A percentile compares a stretch with the other conserved stretches of the same genome.
Conservation (phyloP, 805 yeast genomes). For the Wickerhamiella kurtzmanii region DNA sequence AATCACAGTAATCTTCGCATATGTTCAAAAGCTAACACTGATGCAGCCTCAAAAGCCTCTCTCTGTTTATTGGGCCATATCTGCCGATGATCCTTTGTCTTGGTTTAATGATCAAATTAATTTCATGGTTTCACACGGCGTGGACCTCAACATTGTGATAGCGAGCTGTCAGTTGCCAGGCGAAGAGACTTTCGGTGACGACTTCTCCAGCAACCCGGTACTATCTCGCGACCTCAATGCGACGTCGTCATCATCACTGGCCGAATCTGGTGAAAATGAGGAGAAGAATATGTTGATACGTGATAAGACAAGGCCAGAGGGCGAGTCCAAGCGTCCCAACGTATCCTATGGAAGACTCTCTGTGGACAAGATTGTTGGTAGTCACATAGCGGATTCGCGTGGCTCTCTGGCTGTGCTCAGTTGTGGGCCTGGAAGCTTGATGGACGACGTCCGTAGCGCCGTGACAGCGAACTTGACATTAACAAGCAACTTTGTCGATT, state of each 20-base stretch:
- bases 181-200: too few species aligned
- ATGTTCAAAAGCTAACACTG: constrained; percentile 27
- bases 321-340: too few species aligned
- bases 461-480: constrained; percentile 32
- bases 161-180: neutral
- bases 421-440: constrained; percentile 52
- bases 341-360: neutral
- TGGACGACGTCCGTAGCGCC: constrained; percentile 40
- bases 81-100: constrained; percentile 1
- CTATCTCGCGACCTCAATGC: too few species aligned
- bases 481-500: constrained; percentile 41
- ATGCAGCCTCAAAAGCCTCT: neutral
- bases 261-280: too few species aligned
- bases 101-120: constrained; percentile 37
- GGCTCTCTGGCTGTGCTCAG: constrained; percentile 41
- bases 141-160: neutral
- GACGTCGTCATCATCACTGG: too few species aligned
- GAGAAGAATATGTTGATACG: too few species aligned
- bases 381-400: neutral
- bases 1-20: constrained; percentile 38
- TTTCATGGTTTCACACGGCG: constrained; percentile 15
- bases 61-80: neutral
- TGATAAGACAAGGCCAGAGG: too few species aligned
- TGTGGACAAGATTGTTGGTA: neutral
- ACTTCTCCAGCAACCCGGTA: too few species aligned